A percentile compares a stretch with the other conserved stretches of the same genome.
Conservation (phyloP, 2,329 filamentous ascomycete species). For the Epichloe sp. region DNA sequence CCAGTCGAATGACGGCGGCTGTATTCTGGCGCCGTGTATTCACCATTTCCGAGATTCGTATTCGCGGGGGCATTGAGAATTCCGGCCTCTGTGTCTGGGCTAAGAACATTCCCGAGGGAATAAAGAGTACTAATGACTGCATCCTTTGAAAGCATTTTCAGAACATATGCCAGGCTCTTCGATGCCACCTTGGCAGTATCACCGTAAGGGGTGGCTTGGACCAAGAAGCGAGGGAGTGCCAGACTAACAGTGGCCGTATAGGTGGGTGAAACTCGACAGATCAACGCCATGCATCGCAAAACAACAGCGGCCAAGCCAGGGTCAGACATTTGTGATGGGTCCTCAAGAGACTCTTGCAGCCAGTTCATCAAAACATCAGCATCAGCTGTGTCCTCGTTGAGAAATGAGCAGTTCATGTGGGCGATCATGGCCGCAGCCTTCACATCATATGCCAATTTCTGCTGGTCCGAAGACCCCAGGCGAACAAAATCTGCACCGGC, state of each 20-base stretch:
- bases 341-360: conserved; percentile 71
- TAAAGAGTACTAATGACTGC: conserved; percentile 91
- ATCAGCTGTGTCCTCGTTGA: conserved; percentile 73
- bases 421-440: conserved; percentile 72
- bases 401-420: conserved; percentile 71
- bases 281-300: conserved; percentile 67
- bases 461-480: conserved; percentile 74
- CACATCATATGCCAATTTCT: conserved; percentile 71
- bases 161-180: conserved; percentile 68
- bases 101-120: conserved; percentile 89
- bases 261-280: conserved; percentile 61
- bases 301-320: conserved; percentile 63
- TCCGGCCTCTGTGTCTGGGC: conserved; percentile 48
- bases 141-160: conserved; percentile 78
- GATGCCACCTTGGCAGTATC: conserved; percentile 64
- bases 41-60: conserved; percentile 27
- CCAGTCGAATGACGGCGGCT: conserved; percentile 47
- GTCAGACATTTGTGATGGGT: conserved; percentile 72
- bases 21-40: conserved; percentile 32
- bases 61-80: conserved; percentile 39
- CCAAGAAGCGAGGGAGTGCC: conserved; percentile 73
- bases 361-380: conserved; percentile 66
- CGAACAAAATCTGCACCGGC: conserved; percentile 76
- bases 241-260: conserved; percentile 66
- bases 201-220: conserved; percentile 62